phyloP scores from a whole-genome alignment of 345 rosid species.

The Hibiscus mutabilis region DNA sequence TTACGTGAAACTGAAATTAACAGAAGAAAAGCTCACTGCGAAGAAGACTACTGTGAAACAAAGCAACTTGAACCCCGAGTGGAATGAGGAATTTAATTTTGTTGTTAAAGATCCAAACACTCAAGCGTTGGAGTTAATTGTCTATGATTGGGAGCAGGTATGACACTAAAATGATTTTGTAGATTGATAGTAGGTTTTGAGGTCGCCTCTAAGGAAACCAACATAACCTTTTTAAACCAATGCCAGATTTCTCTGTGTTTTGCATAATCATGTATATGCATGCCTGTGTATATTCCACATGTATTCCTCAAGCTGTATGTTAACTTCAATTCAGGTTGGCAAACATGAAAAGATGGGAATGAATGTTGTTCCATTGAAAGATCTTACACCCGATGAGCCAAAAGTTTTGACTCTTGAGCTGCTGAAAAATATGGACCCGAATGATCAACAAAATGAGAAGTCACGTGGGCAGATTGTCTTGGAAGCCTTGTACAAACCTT shows the following conservation, averaged over 20 bases:
- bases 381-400: constrained; percentile 71
- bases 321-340: constrained; percentile 49
- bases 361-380: constrained; percentile 62
- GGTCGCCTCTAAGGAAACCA: not conserved
- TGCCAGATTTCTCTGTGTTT: not conserved
- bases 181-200: not conserved
- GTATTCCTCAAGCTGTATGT: not conserved
- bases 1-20: constrained; percentile 73
- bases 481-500: constrained; percentile 66
- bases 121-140: constrained; percentile 55
- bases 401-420: constrained; percentile 61
- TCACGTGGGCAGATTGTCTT: constrained; percentile 66
- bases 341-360: constrained; percentile 89
- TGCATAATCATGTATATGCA: not conserved
- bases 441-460: constrained; percentile 64
- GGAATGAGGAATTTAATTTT: constrained; percentile 85
- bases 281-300: not conserved
- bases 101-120: constrained; percentile 73
- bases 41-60: constrained; percentile 83
- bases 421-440: constrained; percentile 68
- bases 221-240: not conserved
- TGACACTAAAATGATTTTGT: not conserved
- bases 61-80: constrained; percentile 84
- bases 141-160: constrained; percentile 97
- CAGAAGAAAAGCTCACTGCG: constrained; percentile 64